Evolutionary conservation across 352 stramenopile species (phyloP), one percentile per base, ranked within the genome.

Genomic region (Phytophthora brassicae): DNA sequence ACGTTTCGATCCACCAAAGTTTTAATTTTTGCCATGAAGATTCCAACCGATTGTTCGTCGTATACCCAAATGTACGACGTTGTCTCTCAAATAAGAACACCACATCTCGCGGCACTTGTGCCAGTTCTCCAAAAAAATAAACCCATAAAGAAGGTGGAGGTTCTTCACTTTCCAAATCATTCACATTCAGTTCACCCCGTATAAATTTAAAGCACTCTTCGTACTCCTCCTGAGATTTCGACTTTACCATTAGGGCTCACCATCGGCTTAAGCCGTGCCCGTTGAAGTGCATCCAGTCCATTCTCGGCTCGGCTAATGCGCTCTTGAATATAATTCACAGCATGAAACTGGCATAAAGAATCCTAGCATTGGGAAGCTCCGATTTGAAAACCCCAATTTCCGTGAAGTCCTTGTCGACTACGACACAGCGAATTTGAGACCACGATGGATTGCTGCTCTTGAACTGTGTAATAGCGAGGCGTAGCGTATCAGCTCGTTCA

Each of bases 391-490:
- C 38, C 9, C 8, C 29, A 16, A 70, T 61, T 29, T 70, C 63
- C 16, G 56, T 66, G 19, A 70, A 70, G 22, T 70, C 58, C 33
- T 70, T 70, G 28, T 70, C 56, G 3, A 62, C 57, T 1, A 70
- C 35, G 42, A 66, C 26, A 31, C 26, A 31, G n/a, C n/a, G n/a
- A n/a, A n/a, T n/a, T n/a, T n/a, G n/a, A n/a, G n/a, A n/a, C n/a
- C n/a, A n/a, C n/a, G n/a, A n/a, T n/a, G n/a, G n/a, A n/a, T n/a
- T n/a, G n/a, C n/a, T n/a, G n/a, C n/a, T n/a, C n/a, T n/a, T n/a
- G n/a, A n/a, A n/a, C n/a, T n/a, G n/a, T n/a, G n/a, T n/a, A n/a
- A n/a, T n/a, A 19, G 31, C 31, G 3, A 38, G 31, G 7, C 31
- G 31, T 38, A 38, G 31, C 43, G 23, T 50, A 71, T 11, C 20